A percentile compares a stretch with the other conserved stretches of the same genome.
Evolutionary conservation across 768 basidiomycete genomes (phyloP).

Genomic region (Russula sp.): DNA sequence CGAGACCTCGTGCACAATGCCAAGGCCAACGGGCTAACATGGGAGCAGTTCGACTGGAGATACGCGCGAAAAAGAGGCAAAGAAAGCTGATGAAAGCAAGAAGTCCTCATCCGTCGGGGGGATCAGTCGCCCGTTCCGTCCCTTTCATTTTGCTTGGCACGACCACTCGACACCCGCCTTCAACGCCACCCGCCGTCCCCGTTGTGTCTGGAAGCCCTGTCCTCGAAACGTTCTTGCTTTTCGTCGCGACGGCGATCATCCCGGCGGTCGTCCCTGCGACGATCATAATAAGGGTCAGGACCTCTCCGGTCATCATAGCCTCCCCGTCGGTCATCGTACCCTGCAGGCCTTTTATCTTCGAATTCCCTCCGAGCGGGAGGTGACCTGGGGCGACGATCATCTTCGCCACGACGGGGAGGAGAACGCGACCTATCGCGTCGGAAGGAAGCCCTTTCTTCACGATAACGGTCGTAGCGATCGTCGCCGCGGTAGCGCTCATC

Average conservation of each 20-base stretch:
- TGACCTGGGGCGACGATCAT: conserved; percentile 82
- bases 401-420: conserved; percentile 64
- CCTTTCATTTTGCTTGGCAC: conserved; percentile 28
- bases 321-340: conserved; percentile 89
- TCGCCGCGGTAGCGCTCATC: conserved; percentile 52
- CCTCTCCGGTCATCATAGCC: conserved; percentile 78
- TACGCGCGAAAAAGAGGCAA: conserved; percentile 28
- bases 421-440: conserved; percentile 85
- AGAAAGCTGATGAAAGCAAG: conserved; percentile 32
- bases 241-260: conserved; percentile 81
- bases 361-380: conserved; percentile 75
- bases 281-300: conserved; percentile 85
- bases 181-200: conserved; percentile 80
- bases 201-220: conserved; percentile 68
- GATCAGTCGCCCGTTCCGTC: conserved; percentile 30
- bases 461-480: conserved; percentile 39
- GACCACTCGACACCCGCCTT: conserved; percentile 37
- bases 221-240: conserved; percentile 78
- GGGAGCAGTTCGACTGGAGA: conserved; percentile 30
- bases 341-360: conserved; percentile 86
- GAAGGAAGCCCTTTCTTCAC: conserved; percentile 48
- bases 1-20: conserved; percentile 30
- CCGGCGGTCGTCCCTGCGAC: conserved; percentile 76
- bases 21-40: conserved; percentile 32
- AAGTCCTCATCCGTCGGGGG: conserved; percentile 29